Percentiles rank a stretch among this genome's conserved stretches.
These are phyloP conservation scores for Saccharomycopsis microspora DNA, from an alignment of 805 yeast species.

Conservation along the genomic window DNA sequence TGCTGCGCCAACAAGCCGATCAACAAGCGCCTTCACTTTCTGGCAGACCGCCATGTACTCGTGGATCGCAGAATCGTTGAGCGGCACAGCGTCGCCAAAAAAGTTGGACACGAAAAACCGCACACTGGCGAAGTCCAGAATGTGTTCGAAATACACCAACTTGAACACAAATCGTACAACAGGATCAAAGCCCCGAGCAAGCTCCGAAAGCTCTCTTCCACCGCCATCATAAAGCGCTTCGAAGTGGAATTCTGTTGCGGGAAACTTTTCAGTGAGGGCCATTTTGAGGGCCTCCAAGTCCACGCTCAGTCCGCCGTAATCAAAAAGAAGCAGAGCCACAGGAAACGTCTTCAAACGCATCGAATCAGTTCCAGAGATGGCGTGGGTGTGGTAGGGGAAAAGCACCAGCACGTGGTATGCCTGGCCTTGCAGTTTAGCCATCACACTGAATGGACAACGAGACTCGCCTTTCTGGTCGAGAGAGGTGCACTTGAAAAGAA, in stretches of 20 bases:
- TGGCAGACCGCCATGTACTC: neutral
- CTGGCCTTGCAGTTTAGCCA: conserved; percentile 6
- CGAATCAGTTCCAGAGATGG: neutral
- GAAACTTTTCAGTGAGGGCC: neutral
- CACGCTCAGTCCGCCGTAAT: neutral
- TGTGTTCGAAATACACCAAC: conserved; percentile 1
- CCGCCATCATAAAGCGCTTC: neutral
- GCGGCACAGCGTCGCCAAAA: neutral
- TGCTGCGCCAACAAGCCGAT: neutral
- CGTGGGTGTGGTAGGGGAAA: conserved; percentile 12
- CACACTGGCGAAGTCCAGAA: conserved; percentile 6
- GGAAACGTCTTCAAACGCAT: neutral
- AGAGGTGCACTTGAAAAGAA: neutral
- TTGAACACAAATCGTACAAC: conserved; percentile 4
- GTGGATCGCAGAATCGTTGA: conserved; percentile 1
- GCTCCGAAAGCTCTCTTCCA: neutral
- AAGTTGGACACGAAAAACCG: conserved; percentile 5
- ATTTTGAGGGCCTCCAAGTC: conserved; percentile 1
- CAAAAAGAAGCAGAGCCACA: conserved; percentile 3
- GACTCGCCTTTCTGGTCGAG: neutral
- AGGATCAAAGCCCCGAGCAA: neutral
- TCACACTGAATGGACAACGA: conserved; percentile 9
- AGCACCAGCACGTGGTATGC: conserved; percentile 9
- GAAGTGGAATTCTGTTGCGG: neutral
- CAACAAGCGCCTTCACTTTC: conserved; percentile 7